Evolutionary conservation across 1,284 basidiomycete genomes (phyloP).

Genomic region (Chalciporus piperatoides): DNA sequence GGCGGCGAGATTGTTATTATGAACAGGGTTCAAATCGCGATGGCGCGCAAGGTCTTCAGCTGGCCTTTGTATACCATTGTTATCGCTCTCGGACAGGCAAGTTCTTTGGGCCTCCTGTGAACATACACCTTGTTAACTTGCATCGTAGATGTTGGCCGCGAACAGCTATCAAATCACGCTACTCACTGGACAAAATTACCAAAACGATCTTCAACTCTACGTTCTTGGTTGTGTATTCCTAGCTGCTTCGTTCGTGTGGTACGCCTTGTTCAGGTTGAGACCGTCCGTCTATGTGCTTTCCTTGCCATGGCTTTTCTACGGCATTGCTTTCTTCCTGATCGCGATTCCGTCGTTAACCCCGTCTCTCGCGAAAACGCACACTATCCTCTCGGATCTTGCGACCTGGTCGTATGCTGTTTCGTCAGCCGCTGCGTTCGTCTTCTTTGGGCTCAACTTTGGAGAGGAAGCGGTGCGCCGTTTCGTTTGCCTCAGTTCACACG

Average conservation of each 20-base stretch:
- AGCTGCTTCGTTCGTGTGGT: slow-evolving; percentile 83
- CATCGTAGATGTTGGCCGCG: slow-evolving; percentile 65
- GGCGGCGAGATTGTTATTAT: slow-evolving; percentile 61
- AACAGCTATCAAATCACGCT: slow-evolving; percentile 95
- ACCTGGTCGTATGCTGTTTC: slow-evolving; percentile 89
- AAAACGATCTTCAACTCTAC: slow-evolving; percentile 80
- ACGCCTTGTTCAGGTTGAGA: slow-evolving; percentile 83
- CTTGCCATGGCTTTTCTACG: slow-evolving; percentile 86
- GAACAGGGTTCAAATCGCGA: slow-evolving; percentile 76
- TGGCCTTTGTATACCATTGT: slow-evolving; percentile 92
- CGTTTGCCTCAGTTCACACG: neutral
- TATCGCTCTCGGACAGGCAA: slow-evolving; percentile 77
- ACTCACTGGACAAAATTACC: slow-evolving; percentile 80
- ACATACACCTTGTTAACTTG: slow-evolving; percentile 5
- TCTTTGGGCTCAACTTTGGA: slow-evolving; percentile 94
- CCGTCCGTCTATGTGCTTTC: slow-evolving; percentile 86
- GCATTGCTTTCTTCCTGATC: slow-evolving; percentile 84
- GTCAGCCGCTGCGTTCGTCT: slow-evolving; percentile 85
- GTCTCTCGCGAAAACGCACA: slow-evolving; percentile 60
- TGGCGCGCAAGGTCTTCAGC: slow-evolving; percentile 72
- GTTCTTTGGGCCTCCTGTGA: slow-evolving; percentile 20
- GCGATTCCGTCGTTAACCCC: slow-evolving; percentile 75
- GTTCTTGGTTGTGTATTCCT: slow-evolving; percentile 86
- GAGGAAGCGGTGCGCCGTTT: slow-evolving; percentile 75
- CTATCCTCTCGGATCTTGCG: slow-evolving; percentile 68